These are phyloP conservation scores for Raphanus raphanistrum DNA, from an alignment of 345 rosid genomes.

Conservation along the genomic window DNA sequence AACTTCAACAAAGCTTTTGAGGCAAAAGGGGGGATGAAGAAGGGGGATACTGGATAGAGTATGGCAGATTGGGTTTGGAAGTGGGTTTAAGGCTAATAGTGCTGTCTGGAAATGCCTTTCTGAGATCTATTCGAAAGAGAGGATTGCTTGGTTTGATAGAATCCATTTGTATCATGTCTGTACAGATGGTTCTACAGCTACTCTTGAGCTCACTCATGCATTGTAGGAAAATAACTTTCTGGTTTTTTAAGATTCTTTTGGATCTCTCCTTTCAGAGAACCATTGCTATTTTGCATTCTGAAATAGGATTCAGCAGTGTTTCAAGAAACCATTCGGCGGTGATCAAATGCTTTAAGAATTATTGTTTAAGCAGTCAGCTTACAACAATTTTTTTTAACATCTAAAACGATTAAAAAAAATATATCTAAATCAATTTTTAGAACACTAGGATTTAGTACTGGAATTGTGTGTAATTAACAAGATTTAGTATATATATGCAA, in stretches of 20 bases:
- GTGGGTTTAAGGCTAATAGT: conserved; percentile 63
- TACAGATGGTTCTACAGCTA: conserved; percentile 19
- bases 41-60: conserved; percentile 51
- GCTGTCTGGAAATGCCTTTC: conserved; percentile 65
- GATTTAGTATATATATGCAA: neutral
- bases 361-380: no score
- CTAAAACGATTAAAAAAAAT: no score
- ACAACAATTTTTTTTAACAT: no score
- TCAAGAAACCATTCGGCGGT: no score
- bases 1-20: no score
- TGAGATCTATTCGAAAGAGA: conserved; percentile 37
- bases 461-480: no score
- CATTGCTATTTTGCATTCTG: conserved; percentile 1
- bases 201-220: conserved; percentile 25
- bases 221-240: conserved; percentile 11
- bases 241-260: conserved; percentile 25
- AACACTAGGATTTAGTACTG: no score
- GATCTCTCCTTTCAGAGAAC: conserved; percentile 13
- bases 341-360: no score
- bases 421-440: no score
- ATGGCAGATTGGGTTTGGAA: conserved; percentile 71
- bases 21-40: conserved; percentile 56
- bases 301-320: conserved; percentile 20
- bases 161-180: conserved; percentile 51
- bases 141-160: conserved; percentile 62